phyloP scores from a whole-genome alignment of 2,329 filamentous ascomycete genomes.

The Nakataea oryzae region DNA sequence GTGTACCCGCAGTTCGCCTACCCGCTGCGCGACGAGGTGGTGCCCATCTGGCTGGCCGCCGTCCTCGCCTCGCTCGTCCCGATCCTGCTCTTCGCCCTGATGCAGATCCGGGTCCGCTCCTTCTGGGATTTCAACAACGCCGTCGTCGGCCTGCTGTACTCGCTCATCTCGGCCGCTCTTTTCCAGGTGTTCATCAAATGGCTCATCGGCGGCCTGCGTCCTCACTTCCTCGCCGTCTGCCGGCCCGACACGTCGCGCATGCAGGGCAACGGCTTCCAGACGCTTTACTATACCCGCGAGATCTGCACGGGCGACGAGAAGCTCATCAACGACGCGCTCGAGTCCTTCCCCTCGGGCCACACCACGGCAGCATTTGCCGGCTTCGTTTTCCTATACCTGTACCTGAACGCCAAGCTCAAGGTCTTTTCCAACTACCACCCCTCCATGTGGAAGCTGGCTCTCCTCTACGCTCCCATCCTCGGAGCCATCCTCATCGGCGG shows the following conservation, averaged over 20 bases:
- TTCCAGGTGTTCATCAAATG: constrained; percentile 71
- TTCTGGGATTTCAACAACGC: constrained; percentile 67
- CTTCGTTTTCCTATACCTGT: constrained; percentile 60
- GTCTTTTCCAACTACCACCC: constrained; percentile 64
- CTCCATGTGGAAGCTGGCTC: constrained; percentile 62
- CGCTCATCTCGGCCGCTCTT: constrained; percentile 58
- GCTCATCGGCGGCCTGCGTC: constrained; percentile 63
- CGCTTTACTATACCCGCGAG: constrained; percentile 57
- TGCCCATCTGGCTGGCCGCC: constrained; percentile 62
- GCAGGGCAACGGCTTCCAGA: constrained; percentile 32
- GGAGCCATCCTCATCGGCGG: constrained; percentile 59
- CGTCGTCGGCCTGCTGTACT: constrained; percentile 58
- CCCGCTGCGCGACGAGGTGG: constrained; percentile 57
- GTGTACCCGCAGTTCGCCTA: constrained; percentile 64
- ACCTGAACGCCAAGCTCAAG: constrained; percentile 72
- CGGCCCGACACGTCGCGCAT: constrained; percentile 42
- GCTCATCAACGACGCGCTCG: constrained; percentile 58
- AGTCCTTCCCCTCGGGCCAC: constrained; percentile 65
- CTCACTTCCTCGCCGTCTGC: constrained; percentile 62
- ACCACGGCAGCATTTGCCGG: constrained; percentile 64
- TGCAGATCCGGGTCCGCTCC: constrained; percentile 57
- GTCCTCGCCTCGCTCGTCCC: constrained; percentile 53
- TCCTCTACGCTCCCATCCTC: constrained; percentile 54
- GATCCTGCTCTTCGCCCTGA: constrained; percentile 51
- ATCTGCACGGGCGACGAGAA: constrained; percentile 58